Evolutionary conservation across 345 rosid genomes (phyloP), one percentile per base, ranked within the genome.

Genomic region (Mallotus nudiflorus): DNA sequence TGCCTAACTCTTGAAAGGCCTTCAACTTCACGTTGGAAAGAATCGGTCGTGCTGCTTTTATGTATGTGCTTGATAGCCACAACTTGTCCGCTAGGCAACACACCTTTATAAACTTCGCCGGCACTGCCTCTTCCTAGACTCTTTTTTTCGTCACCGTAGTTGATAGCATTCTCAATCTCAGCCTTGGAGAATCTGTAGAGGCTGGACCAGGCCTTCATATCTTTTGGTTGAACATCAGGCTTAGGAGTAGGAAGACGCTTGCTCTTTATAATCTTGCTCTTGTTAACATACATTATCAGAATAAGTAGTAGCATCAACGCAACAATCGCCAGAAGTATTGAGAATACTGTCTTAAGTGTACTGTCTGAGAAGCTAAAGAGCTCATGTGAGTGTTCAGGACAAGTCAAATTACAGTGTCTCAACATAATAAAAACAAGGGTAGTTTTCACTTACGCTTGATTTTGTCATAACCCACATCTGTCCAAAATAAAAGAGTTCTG

Each of bases 1-100:
- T 89, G 93, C 24, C 89, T 81, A 46, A 86, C 73, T 75, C 85
- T 73, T 0, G 89, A 89, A 74, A 89, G 91, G 5, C 85, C 85
- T 16, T 84, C 85, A 8, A 89, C 88, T 75, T 89, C 91, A 27
- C 86, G 62, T 4, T 71, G 66, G 69, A 89, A 85, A 24, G 91
- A 85, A 65, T 82, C 84, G 1, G 80, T 55, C 1, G 71, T 64
- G 65, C 54, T 82, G 55, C 82, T 69, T 63, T 77, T 80, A 39
- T 61, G 51, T 12, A 89, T 84, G 69, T 82, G 86, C 81, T 85
- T 86, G 75, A 85, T 70, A 53, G 91, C 89, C 14, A 87, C 87
- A 25, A 55, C 81, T 65, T 85, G 91, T 44, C 87, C 89, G 28
- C 94, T 82, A 13, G 89, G 91, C 70, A 89, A 66, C 62, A 84